Conservation (phyloP, 1,284 basidiomycete species). For the Boletus semigastroideus region DNA sequence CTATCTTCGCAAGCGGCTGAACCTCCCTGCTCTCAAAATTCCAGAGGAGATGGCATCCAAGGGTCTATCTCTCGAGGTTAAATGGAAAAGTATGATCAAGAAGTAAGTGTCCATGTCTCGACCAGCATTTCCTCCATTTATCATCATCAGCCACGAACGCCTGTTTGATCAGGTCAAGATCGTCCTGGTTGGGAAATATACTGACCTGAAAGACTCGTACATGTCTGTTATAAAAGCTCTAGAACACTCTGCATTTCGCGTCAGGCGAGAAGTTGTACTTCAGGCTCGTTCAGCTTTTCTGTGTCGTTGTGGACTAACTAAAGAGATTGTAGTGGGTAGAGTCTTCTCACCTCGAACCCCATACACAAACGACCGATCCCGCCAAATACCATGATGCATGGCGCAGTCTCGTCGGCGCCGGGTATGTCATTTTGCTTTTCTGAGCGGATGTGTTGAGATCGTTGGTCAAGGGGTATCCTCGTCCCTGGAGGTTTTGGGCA, state of each 20-base stretch:
- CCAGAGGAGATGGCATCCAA: slow-evolving; percentile 56
- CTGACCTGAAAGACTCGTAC: slow-evolving; percentile 95
- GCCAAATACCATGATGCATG: slow-evolving; percentile 96
- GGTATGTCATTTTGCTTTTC: slow-evolving; percentile 44
- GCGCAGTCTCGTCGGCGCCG: slow-evolving; percentile 88
- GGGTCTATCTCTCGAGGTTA: slow-evolving; percentile 65
- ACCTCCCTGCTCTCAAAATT: slow-evolving; percentile 63
- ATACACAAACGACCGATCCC: slow-evolving; percentile 76
- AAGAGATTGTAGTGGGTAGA: slow-evolving; percentile 81
- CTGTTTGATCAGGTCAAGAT: slow-evolving; percentile 91
- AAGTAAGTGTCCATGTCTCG: slow-evolving; percentile 41
- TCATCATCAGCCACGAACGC: slow-evolving; percentile 72
- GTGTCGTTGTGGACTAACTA: slow-evolving; percentile 8
- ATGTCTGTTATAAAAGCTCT: slow-evolving; percentile 98
- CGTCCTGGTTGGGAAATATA: slow-evolving; percentile 97
- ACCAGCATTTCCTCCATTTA: slow-evolving; percentile 2
- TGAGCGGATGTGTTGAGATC: slow-evolving; percentile 12
- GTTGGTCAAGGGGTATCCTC: slow-evolving; percentile 73
- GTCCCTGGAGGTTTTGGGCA: slow-evolving; percentile 95
- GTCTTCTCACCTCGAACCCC: slow-evolving; percentile 89
- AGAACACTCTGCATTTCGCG: slow-evolving; percentile 94
- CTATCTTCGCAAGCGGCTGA: slow-evolving; percentile 82
- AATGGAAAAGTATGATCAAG: slow-evolving; percentile 86
- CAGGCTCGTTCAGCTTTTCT: slow-evolving; percentile 49
- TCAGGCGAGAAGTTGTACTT: slow-evolving; percentile 80